Conservation (phyloP, 2,329 filamentous ascomycete species). For the Botryotinia convoluta region DNA sequence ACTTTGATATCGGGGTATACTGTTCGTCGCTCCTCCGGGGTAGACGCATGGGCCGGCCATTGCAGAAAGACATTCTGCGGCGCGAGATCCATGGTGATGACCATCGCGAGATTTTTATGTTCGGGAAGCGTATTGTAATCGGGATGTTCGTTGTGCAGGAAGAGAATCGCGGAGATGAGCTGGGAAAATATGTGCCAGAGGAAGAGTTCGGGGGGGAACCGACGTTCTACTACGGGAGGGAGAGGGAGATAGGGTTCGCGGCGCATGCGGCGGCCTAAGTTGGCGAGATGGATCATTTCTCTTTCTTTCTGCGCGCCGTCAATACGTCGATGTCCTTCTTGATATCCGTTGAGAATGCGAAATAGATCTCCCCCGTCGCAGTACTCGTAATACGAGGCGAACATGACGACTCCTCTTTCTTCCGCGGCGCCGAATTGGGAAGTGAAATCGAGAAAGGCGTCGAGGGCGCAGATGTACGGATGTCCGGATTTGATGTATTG, state of each 20-base stretch:
- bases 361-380: neutral
- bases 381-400: neutral
- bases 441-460: slow-evolving; percentile 3
- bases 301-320: neutral
- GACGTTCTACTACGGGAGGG: neutral
- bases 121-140: neutral
- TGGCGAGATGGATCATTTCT: neutral
- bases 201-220: neutral
- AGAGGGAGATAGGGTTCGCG: rapidly evolving
- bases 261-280: rapidly evolving
- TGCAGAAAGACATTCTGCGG: slow-evolving; percentile 2
- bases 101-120: too few relatives aligned
- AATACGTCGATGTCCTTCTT: neutral
- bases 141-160: slow-evolving; percentile 12
- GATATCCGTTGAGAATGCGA: neutral
- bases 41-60: neutral
- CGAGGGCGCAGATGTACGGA: neutral
- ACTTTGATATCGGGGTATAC: slow-evolving; percentile 8
- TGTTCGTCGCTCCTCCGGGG: neutral
- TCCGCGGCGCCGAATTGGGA: neutral
- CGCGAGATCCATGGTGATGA: neutral
- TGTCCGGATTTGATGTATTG: slow-evolving; percentile 4
- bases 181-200: slow-evolving; percentile 6
- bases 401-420: neutral
- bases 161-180: neutral